Base-by-base conservation (phyloP, 441 rosid species). In the Kokia cookei region DNA sequence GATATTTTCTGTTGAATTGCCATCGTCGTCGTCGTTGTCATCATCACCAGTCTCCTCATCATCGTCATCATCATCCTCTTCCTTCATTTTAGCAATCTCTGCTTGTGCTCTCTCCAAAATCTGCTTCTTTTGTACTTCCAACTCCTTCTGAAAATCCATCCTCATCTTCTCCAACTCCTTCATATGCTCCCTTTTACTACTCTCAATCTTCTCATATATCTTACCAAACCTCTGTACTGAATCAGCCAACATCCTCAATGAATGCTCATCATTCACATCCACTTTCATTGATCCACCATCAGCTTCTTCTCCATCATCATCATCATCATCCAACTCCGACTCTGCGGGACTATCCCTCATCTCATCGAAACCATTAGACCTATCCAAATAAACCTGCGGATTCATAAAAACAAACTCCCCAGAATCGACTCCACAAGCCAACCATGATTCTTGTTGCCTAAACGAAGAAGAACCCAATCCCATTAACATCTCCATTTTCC, bases 191-290 rank as follows among this genome's bases (percentile, higher is more conserved):
- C 89, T 84, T 79, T 90, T 90, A 77, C 82, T 87, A 65, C 51
- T 87, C 88, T 96, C 98, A 64, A 91, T 90, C 89, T 92, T 96
- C 89, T 96, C 97, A 72, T 91, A 95, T 69, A 93, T 85, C 72
- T 87, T 89, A 65, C 93, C 89, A 68, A 95, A 93, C 51, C 84
- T 93, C 65, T 87, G 83, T 51, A 95, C 87, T 0, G 97, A 95
- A 76, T 92, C 91, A 0, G 97, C 97, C 55, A 95, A 85, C 80
- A 93, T 69, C 79, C 83, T 87, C 76, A 89, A 82, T 0, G 98
- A 87, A 24, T 85, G 84, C 15, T 86, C 88, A 29, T 86, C 90
- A 14, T 71, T 79, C 87, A 72, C 87, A 84, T 76, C 90, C 82
- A 76, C 84, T 84, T 84, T 89, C 73, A 88, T 26, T 53, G 83